Conservation (phyloP, 257 asterid species). For the Salvia hispanica region DNA sequence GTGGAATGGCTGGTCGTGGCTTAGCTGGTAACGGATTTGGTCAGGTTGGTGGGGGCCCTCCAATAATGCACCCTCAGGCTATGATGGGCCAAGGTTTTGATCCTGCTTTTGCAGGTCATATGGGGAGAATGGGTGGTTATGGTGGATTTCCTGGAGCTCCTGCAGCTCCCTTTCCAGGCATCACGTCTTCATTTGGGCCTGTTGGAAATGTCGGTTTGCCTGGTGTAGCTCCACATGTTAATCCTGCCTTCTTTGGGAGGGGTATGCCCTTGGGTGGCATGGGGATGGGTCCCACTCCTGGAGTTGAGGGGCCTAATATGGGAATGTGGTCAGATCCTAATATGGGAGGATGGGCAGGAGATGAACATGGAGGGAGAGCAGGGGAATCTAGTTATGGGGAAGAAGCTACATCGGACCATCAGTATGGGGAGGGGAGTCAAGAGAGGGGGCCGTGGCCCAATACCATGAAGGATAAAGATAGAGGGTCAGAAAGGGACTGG, state of each 20-base stretch:
- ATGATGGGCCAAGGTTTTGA: slow-evolving; percentile 98
- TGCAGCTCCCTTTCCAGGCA: slow-evolving; percentile 68
- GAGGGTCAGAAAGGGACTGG: slow-evolving; percentile 81
- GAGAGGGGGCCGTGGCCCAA: slow-evolving; percentile 74
- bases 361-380: slow-evolving; percentile 78
- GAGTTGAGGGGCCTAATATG: slow-evolving; percentile 77
- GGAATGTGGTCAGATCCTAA: slow-evolving; percentile 92
- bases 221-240: slow-evolving; percentile 98
- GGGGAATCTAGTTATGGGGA: slow-evolving; percentile 96
- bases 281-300: slow-evolving; percentile 89
- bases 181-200: slow-evolving; percentile 76
- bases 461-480: slow-evolving; percentile 64
- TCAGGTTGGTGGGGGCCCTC: slow-evolving; percentile 67
- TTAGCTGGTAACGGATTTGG: slow-evolving; percentile 70
- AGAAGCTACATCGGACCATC: slow-evolving; percentile 79
- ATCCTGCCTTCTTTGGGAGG: slow-evolving; percentile 92
- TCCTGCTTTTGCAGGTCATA: slow-evolving; percentile 79
- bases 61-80: slow-evolving; percentile 77
- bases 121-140: slow-evolving; percentile 88
- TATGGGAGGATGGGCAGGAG: slow-evolving; percentile 88
- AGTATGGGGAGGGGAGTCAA: slow-evolving; percentile 76
- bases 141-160: slow-evolving; percentile 82
- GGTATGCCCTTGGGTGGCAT: slow-evolving; percentile 90
- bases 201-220: slow-evolving; percentile 83
- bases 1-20: slow-evolving; percentile 59